Evolutionary conservation across 306 rosid species (phyloP).

Genomic region (Neltuma alba): DNA sequence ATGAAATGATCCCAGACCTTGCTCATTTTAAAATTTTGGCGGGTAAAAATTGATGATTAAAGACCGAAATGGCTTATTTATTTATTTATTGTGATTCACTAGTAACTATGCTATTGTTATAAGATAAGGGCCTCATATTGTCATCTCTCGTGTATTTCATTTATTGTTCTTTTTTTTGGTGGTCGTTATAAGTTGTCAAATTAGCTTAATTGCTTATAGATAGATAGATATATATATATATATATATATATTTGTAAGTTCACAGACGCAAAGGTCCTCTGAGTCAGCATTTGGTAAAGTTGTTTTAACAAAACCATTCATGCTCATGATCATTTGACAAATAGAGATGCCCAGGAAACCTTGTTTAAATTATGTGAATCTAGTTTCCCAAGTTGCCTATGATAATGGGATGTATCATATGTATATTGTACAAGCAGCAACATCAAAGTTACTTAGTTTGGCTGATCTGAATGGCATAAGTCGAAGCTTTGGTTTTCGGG

Average conservation of each 20-base stretch:
- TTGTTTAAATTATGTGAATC: constrained; percentile 32
- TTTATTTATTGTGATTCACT: constrained; percentile 19
- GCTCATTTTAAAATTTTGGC: neutral
- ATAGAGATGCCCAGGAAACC: neutral
- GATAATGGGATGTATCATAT: constrained; percentile 10
- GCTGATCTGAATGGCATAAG: constrained; percentile 49
- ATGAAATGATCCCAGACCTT: constrained; percentile 1
- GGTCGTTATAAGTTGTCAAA: constrained; percentile 13
- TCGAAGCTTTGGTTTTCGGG: constrained; percentile 81
- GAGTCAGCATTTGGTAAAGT: constrained; percentile 19
- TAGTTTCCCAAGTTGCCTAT: constrained; percentile 37
- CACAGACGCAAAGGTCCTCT: neutral
- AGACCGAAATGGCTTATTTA: constrained; percentile 8
- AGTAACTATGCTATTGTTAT: neutral
- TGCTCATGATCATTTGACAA: neutral
- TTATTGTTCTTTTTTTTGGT: constrained; percentile 7
- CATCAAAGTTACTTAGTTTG: constrained; percentile 70
- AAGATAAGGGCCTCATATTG: constrained; percentile 13
- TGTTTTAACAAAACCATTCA: neutral
- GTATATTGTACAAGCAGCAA: constrained; percentile 59
- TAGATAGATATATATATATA: too few relatives aligned
- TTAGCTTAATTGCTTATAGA: neutral
- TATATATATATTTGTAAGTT: neutral
- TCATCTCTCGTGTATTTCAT: neutral
- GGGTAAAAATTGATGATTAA: constrained; percentile 4